Evolutionary conservation across 768 basidiomycete species (phyloP).

Genomic region (Collybia sordida): DNA sequence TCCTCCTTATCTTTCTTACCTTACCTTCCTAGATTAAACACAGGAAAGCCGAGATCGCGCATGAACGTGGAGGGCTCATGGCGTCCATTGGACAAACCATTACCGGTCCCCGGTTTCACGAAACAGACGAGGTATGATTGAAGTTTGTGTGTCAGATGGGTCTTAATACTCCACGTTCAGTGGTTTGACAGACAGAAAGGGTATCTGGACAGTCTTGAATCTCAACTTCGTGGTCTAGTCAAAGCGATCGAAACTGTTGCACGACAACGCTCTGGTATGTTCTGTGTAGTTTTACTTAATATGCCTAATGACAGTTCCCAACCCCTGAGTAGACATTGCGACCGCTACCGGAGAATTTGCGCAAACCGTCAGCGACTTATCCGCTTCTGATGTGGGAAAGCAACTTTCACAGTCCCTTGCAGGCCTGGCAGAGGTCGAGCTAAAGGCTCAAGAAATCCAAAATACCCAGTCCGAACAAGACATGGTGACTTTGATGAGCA

Average conservation of each 20-base stretch:
- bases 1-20: background rate
- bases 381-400: slow-evolving; percentile 72
- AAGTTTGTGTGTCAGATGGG: background rate
- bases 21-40: slow-evolving; percentile 72
- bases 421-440: slow-evolving; percentile 72
- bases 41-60: slow-evolving; percentile 71
- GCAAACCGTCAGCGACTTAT: slow-evolving; percentile 65
- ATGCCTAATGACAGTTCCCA: too few relatives aligned
- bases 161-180: slow-evolving; percentile 32
- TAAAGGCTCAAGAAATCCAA: slow-evolving; percentile 71
- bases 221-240: slow-evolving; percentile 81
- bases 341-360: slow-evolving; percentile 77
- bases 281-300: too few relatives aligned
- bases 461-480: slow-evolving; percentile 80
- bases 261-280: slow-evolving; percentile 71
- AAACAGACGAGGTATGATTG: slow-evolving; percentile 75
- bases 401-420: slow-evolving; percentile 70
- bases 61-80: slow-evolving; percentile 82
- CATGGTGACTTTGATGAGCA: slow-evolving; percentile 75
- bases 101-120: slow-evolving; percentile 79
- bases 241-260: slow-evolving; percentile 87
- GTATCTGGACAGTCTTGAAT: slow-evolving; percentile 88
- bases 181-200: slow-evolving; percentile 91
- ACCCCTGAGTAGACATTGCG: slow-evolving; percentile 57
- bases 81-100: slow-evolving; percentile 80